phyloP scores from a whole-genome alignment of 176 grass and related monocot species.

The Lolium multiflorum region DNA sequence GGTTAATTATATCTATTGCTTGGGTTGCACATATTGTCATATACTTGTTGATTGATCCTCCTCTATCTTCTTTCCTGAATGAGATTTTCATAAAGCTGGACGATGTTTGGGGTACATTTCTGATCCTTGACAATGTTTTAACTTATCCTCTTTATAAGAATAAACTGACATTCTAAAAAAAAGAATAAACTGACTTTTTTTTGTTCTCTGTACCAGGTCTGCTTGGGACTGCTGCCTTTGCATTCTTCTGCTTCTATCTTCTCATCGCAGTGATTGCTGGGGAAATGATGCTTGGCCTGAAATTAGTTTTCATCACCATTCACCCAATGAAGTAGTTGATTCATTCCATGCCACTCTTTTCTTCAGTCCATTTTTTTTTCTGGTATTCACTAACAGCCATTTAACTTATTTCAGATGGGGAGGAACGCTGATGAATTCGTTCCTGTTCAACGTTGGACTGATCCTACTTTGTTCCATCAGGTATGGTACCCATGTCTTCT shows the following conservation, averaged over 20 bases:
- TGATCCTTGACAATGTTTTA: conserved; percentile 41
- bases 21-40: conserved; percentile 97
- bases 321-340: conserved; percentile 98
- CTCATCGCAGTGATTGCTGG: conserved; percentile 97
- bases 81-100: conserved; percentile 99
- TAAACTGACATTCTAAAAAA: not conserved
- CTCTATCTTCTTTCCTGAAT: conserved; percentile 96
- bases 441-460: conserved; percentile 95
- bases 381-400: conserved; percentile 25
- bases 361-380: conserved; percentile 9
- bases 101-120: conserved; percentile 80
- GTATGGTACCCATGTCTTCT: conserved; percentile 47
- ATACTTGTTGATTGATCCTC: conserved; percentile 92
- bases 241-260: conserved; percentile 99
- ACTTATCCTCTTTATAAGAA: conserved; percentile 18
- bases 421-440: conserved; percentile 97
- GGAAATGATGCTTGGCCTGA: conserved; percentile 98
- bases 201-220: conserved; percentile 69
- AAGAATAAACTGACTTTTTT: conserved; percentile 30
- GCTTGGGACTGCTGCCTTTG: conserved; percentile 96
- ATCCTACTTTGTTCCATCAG: conserved; percentile 99
- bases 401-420: conserved; percentile 83
- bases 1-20: conserved; percentile 94
- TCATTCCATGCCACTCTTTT: conserved; percentile 11
- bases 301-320: conserved; percentile 99